Base-by-base conservation (phyloP, 192 early-diverging fungal genomes). In the Coemansia brasiliensis region DNA sequence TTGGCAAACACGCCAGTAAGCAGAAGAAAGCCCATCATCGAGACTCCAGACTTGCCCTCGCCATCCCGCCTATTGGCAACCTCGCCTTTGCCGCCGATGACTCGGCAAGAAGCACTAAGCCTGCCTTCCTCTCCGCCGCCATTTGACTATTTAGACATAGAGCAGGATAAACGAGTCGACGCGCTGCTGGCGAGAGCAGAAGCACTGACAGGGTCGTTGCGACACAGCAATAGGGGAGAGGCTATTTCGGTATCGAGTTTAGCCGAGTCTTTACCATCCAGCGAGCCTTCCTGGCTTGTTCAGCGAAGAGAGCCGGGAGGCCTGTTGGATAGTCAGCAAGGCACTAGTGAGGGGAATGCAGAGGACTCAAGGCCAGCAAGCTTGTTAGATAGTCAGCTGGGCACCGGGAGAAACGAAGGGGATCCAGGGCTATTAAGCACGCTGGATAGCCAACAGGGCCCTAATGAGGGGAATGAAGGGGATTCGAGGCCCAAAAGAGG, bases 111-210 rank as follows among this genome's bases (percentile, higher is more conserved):
- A 1, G 74, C 68, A 5, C 12, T 77, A n/a, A 57, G 63, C 6
- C 6, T 77, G 57, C 74, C 74, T 2, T 77, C 74, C 5, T 77
- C 74, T 16, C 73, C 73, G 11, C 67, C 63, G 17, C 16, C 40
- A 11, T 17, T 20, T 18, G 27, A n/a, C 18, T 17, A 17, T 4
- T n/a, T n/a, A n/a, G n/a, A n/a, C n/a, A n/a, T n/a, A n/a, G n/a
- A n/a, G n/a, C n/a, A n/a, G n/a, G n/a, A 18, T 18, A 12, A 18
- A 12, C 40, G 40, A 13, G 12, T 13, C 40, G 40, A 13, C 17
- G 12, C 15, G 12, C 40, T 18, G 17, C 15, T 41, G 40, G 3
- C 2, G 6, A 16, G 16, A 6, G 16, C 16, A 2, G 52, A 17
- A 3, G 20, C 52, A 6, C 6, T 22, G 18, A 35, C 38, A 24